Percentiles rank a stretch among this genome's conserved stretches.
Conservation (phyloP, 2,329 filamentous ascomycete genomes). For the Xylaria sp. region DNA sequence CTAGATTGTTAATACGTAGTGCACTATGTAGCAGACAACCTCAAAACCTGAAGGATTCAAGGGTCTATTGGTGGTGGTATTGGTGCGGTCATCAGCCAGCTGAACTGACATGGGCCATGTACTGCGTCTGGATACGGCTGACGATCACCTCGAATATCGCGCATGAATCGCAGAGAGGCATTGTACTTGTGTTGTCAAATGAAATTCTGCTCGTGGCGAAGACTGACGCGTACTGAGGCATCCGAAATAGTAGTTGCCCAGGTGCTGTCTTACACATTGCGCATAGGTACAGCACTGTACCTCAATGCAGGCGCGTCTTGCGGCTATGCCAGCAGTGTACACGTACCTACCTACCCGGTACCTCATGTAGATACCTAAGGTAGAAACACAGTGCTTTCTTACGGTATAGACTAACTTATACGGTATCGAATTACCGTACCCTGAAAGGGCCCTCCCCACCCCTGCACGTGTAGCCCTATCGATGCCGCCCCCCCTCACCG, state of each 20-base stretch:
- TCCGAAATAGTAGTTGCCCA: too few relatives aligned
- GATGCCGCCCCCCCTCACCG: constrained; percentile 1
- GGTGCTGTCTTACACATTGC: background rate
- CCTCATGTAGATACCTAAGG: too few relatives aligned
- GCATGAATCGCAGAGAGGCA: background rate
- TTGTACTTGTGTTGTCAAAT: background rate
- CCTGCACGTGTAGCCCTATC: constrained; percentile 6
- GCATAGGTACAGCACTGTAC: background rate
- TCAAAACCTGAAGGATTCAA: constrained; percentile 18
- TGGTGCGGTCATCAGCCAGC: constrained; percentile 15
- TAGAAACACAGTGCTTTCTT: background rate
- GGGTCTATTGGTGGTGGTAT: constrained; percentile 17
- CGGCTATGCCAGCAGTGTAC: background rate
- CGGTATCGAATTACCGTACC: constrained; percentile 11
- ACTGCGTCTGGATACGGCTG: constrained; percentile 15
- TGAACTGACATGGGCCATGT: constrained; percentile 21
- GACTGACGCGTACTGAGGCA: constrained; percentile 22
- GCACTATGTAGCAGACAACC: background rate
- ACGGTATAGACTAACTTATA: background rate
- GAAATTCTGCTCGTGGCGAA: constrained; percentile 15
- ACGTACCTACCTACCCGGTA: too few relatives aligned
- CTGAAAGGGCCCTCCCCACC: background rate
- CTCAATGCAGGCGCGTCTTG: background rate
- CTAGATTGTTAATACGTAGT: constrained; percentile 10
- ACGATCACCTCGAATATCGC: constrained; percentile 1